Evolutionary conservation across 305 asterid species (phyloP), one percentile per base, ranked within the genome.

Genomic region (Euphrasia arctica): DNA sequence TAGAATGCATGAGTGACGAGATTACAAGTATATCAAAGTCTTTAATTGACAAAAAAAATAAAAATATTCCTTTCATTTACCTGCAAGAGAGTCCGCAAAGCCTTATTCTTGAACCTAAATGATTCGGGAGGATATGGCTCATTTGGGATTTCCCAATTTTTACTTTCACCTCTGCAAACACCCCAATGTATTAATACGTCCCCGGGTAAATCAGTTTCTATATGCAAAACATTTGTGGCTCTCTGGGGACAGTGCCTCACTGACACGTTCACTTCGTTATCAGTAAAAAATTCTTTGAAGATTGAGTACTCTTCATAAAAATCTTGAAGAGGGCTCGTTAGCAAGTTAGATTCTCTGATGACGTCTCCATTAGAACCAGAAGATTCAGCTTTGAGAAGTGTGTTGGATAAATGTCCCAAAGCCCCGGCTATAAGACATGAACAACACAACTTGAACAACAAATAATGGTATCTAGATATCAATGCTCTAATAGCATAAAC

Each of bases 151-250:
- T 80, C 87, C 98, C 98, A 92, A 29, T 36, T 75, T 74, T 69
- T 82, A 67, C 79, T 62, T 54, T 80, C 84, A 69, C 70, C 87
- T 73, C 63, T 82, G 80, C 87, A 85, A 67, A 89, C 82, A 74
- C 98, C 98, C 98, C 98, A 90, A 82, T 92, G 98, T 60, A 85
- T 71, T 58, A 86, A 77, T 56, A 85, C 88, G 65, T 90, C 85
- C 73, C 95, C 97, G 41, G 90, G 94, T 76, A 92, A 66, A 79
- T 92, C 96, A 36, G 98, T 92, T 81, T 87, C 95, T 49, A 91
- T 76, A 68, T 59, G 52, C 89, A 92, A 62, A 67, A 77, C 54
- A 75, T 81, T 80, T 79, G 73, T 83, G 65, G 77, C 68, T 49
- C 76, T 75, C 72, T 84, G 83, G 58, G 61, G 74, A 70, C 80